Conservation (phyloP, 331 rosid species). For the Telfairia occidentalis region DNA sequence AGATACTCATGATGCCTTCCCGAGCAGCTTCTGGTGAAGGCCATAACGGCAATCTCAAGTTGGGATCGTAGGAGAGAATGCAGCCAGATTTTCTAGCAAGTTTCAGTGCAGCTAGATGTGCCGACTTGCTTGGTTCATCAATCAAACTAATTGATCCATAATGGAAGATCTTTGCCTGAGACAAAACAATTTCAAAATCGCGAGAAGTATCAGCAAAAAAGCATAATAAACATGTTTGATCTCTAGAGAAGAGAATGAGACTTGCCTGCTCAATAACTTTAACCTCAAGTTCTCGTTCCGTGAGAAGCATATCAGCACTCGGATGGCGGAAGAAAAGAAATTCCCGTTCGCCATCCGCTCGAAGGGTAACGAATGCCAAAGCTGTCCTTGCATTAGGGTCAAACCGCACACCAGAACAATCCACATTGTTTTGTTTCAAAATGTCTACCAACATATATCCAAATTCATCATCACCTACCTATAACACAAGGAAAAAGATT, state of each 20-base stretch:
- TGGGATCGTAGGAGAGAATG: constrained; percentile 91
- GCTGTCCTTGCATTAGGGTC: constrained; percentile 78
- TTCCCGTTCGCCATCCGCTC: constrained; percentile 86
- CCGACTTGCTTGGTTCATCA: constrained; percentile 65
- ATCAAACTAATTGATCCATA: constrained; percentile 97
- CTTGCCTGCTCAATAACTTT: constrained; percentile 48
- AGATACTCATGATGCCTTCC: constrained; percentile 63
- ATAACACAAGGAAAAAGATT: constrained; percentile 4
- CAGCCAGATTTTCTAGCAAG: constrained; percentile 66
- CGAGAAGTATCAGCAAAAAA: background rate
- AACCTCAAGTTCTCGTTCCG: constrained; percentile 64
- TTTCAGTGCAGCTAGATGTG: constrained; percentile 75
- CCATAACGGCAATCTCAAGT: constrained; percentile 77
- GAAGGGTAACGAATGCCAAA: constrained; percentile 69
- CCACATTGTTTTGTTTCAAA: constrained; percentile 52
- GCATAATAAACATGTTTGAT: background rate
- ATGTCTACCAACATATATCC: constrained; percentile 65
- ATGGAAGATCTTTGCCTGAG: constrained; percentile 75
- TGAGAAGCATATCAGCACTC: constrained; percentile 90
- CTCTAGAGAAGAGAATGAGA: constrained; percentile 8
- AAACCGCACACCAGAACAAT: constrained; percentile 60
- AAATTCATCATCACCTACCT: constrained; percentile 90
- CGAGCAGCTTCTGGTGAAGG: constrained; percentile 75
- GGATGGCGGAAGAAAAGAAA: constrained; percentile 84
- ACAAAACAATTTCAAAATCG: background rate